Evolutionary conservation across 139 green algal species (phyloP).

Genomic region (Chlorella vulgaris): DNA sequence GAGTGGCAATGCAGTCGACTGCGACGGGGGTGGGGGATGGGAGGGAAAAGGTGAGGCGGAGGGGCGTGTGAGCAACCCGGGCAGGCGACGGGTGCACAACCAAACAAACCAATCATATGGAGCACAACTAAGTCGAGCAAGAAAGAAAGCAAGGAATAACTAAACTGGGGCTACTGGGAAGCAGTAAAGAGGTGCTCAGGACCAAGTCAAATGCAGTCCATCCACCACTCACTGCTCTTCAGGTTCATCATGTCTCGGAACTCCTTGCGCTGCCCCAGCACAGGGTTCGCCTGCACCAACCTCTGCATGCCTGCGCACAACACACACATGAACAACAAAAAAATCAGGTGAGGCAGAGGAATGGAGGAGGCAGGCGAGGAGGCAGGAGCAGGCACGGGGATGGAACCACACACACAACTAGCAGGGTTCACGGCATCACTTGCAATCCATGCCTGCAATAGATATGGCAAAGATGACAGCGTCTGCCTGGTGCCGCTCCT

Average conservation of each 20-base stretch:
- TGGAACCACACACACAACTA: background rate
- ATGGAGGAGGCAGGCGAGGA: background rate
- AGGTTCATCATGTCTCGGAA: conserved; percentile 82
- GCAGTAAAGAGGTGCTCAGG: too few relatives aligned
- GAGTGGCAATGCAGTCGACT: conserved; percentile 79
- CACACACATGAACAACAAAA: too few relatives aligned
- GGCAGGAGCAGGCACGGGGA: background rate
- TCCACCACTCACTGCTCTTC: conserved; percentile 16
- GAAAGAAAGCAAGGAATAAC: too few relatives aligned
- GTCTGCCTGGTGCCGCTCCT: conserved; percentile 64
- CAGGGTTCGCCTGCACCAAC: conserved; percentile 64
- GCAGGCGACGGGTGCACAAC: too few relatives aligned
- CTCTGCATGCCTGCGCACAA: conserved; percentile 81
- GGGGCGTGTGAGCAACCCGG: background rate
- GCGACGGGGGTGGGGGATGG: background rate
- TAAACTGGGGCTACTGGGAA: too few relatives aligned
- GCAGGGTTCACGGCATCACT: background rate
- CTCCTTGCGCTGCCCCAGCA: conserved; percentile 60
- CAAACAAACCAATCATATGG: too few relatives aligned
- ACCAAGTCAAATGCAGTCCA: too few relatives aligned
- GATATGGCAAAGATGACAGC: conserved; percentile 86
- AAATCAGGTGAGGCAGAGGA: too few relatives aligned
- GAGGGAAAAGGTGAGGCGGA: background rate
- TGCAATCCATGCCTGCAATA: conserved; percentile 46
- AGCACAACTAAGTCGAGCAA: too few relatives aligned